Percentiles rank a stretch among this genome's conserved stretches.
Conservation (phyloP, 2,329 filamentous ascomycete genomes). For the Colletotrichum incanum region DNA sequence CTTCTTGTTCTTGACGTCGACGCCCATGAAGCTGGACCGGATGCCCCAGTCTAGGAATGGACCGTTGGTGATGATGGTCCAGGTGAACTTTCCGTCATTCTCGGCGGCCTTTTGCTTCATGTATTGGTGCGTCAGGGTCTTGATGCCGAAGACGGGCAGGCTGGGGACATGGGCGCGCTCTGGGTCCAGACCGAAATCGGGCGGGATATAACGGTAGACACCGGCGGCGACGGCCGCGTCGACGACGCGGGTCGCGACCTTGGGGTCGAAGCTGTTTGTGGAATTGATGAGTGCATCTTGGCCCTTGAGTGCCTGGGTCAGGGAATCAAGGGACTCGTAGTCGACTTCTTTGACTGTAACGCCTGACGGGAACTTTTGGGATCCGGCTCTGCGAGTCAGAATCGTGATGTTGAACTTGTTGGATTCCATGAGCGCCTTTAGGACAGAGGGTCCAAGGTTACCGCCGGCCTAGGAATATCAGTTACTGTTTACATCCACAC, state of each 20-base stretch:
- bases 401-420: conserved; percentile 64
- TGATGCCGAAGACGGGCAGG: conserved; percentile 45
- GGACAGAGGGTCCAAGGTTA: conserved; percentile 52
- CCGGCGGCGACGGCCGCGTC: conserved; percentile 73
- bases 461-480: conserved; percentile 49
- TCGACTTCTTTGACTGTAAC: conserved; percentile 64
- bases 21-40: conserved; percentile 43
- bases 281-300: conserved; percentile 69
- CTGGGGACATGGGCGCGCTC: conserved; percentile 36
- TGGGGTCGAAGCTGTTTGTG: conserved; percentile 51
- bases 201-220: conserved; percentile 74
- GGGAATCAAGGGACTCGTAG: conserved; percentile 63
- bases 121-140: conserved; percentile 41
- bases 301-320: conserved; percentile 66
- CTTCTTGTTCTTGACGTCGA: conserved; percentile 47
- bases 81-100: conserved; percentile 45
- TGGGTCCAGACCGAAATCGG: conserved; percentile 66
- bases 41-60: conserved; percentile 52
- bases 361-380: conserved; percentile 51
- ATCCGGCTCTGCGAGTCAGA: conserved; percentile 65
- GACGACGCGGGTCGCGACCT: conserved; percentile 62
- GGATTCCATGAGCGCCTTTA: conserved; percentile 51
- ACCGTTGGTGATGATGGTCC: conserved; percentile 50
- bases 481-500: background rate
- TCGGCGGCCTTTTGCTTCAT: conserved; percentile 48